Base-by-base conservation (phyloP, 148 eudicot species). In the Suaeda aralocaspica region DNA sequence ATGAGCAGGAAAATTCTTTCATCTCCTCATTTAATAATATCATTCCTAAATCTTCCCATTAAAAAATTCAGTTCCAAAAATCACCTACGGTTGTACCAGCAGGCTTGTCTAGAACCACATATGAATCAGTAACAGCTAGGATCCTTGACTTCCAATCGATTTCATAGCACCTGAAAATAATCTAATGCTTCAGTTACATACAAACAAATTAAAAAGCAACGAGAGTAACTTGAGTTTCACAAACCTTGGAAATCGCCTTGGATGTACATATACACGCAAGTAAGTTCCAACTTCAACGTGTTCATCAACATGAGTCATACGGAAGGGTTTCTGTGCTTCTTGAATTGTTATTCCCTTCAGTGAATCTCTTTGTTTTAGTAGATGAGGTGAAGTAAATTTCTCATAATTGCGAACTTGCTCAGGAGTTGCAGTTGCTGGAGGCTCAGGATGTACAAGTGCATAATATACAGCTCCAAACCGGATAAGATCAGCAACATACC, bases 401-500 rank as follows among this genome's bases (percentile, higher is more conserved):
- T 84, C 65, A 72, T 84, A 89, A 69, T 71, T 69, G 64, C 75
- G 73, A 33, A 91, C 58, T 79, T 94, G 86, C 87, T 91, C 93
- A 1, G 79, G 76, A 26, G 91, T 91, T 39, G 99, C 99, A 76
- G 80, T 91, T 73, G 89, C 73, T 73, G 99, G 99, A 30, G 97
- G 97, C 59, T 81, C 65, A 24, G 99, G 99, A 72, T 85, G 89
- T 68, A 94, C 92, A 67, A 91, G 92, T 71, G 99, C 99, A 75
- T 85, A 89, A 79, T 87, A 84, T 50, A 94, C 92, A 72, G 99
- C 93, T 78, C 99, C 99, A 82, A 94, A 91, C 34, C 76, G 89
- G 80, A 94, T 94, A 51, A 94, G 96, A 71, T 94, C 97, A 78
- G 88, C 86, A 83, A 91, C 97, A 87, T 80, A 94, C 84, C 99